Evolutionary conservation across 108 stramenopile genomes (phyloP), one percentile per base, ranked within the genome.

Genomic region (Licmophora abbreviata): DNA sequence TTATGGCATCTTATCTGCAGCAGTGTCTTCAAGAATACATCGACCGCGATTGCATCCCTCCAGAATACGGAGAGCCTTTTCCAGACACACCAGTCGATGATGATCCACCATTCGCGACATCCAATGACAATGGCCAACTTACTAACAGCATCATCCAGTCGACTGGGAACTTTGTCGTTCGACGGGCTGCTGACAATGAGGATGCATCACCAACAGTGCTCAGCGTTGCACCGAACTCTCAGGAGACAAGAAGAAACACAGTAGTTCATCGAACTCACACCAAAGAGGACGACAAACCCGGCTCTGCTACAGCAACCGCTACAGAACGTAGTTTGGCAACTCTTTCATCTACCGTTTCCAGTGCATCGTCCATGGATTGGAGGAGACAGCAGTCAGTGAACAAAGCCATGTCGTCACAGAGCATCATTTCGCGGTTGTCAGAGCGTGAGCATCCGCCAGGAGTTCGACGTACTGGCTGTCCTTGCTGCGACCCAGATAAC

Each of bases 401-500:
- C 22, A n/a, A 8, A 14, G 4, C 4, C 35, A 10, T 53, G 18
- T 56, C 67, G 22, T 66, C 61, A 2, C 55, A 68, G 20, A 56
- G 44, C 27, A 18, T 63, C 2, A 62, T 88, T 44, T 49, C 61
- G 23, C 56, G 51, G 43, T 42, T 85, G 27, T 41, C 61, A n/a
- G 55, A 77, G 45, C 48, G 76, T 48, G 68, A 82, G 38, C 81
- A 87, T 70, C 75, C 83, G 17, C 89, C 85, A 17, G 85, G 84
- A 22, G 61, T 90, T 18, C 68, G 84, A 40, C 64, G 66, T 36
- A 43, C 76, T 10, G 90, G 79, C 10, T 92, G 85, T 63, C 85
- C 90, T 10, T 87, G 90, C 43, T 92, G 89, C 44, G 80, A 85
- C 63, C 90, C 85, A 12, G 81, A 85, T 36, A 55, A 79, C 48